Percentiles rank a stretch among this genome's conserved stretches.
phyloP scores from a whole-genome alignment of 805 yeast genomes.

The Candida hispaniensis region DNA sequence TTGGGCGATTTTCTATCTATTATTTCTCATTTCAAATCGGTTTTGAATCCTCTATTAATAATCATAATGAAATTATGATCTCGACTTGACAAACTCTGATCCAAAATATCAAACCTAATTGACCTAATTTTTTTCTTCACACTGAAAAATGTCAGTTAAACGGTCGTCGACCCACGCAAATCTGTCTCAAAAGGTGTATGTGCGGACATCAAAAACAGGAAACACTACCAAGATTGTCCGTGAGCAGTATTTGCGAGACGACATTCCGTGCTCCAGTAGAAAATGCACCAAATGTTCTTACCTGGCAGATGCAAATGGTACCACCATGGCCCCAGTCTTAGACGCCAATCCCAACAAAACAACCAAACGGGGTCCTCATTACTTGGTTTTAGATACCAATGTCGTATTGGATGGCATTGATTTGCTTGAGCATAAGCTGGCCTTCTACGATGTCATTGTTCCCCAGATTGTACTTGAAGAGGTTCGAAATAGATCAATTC shows the following conservation, averaged over 20 bases:
- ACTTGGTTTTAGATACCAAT: slow-evolving; percentile 78
- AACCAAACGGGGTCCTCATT: slow-evolving; percentile 53
- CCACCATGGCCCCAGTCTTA: slow-evolving; percentile 54
- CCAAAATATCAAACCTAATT: too few relatives aligned
- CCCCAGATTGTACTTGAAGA: slow-evolving; percentile 95
- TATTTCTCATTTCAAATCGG: too few relatives aligned
- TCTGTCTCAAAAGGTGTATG: slow-evolving; percentile 58
- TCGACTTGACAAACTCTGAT: too few relatives aligned
- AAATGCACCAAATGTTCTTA: slow-evolving; percentile 52
- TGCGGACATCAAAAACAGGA: slow-evolving; percentile 72
- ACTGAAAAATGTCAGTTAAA: slow-evolving; percentile 12
- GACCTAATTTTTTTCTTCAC: slow-evolving; percentile 1
- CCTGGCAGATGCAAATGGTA: slow-evolving; percentile 56
- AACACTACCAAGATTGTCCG: slow-evolving; percentile 83
- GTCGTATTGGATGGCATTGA: slow-evolving; percentile 83
- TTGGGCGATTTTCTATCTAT: too few relatives aligned
- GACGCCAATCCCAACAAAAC: slow-evolving; percentile 46
- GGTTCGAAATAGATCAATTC: slow-evolving; percentile 75
- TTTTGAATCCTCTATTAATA: too few relatives aligned
- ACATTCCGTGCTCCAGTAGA: slow-evolving; percentile 80
- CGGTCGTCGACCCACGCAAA: slow-evolving; percentile 14
- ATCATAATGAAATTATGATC: too few relatives aligned
- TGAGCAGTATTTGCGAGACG: slow-evolving; percentile 86
- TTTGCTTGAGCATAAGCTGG: slow-evolving; percentile 61
- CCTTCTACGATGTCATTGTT: slow-evolving; percentile 81